These are phyloP conservation scores for Cicer yamashitae DNA, from an alignment of 306 rosid species.

Conservation along the genomic window DNA sequence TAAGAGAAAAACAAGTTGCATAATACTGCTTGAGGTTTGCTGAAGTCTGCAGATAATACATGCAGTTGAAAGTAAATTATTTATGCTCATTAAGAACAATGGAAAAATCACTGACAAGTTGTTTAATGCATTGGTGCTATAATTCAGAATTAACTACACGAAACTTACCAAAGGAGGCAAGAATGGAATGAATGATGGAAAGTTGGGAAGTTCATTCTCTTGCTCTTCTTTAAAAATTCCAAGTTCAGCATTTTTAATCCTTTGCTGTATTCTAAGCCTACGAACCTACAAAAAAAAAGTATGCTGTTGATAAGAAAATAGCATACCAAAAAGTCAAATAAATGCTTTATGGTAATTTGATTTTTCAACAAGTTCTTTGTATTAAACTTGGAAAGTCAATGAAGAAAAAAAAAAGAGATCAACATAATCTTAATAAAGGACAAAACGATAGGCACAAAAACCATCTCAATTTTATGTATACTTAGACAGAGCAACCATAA, in stretches of 20 bases:
- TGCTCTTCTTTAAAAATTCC: slow-evolving; percentile 67
- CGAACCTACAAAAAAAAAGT: slow-evolving; percentile 72
- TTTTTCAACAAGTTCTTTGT: slow-evolving; percentile 4
- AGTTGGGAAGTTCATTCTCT: slow-evolving; percentile 89
- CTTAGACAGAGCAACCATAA: slow-evolving; percentile 8
- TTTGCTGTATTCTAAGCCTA: slow-evolving; percentile 92
- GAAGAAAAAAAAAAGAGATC: not conserved
- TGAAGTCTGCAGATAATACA: slow-evolving; percentile 72
- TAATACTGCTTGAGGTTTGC: slow-evolving; percentile 88
- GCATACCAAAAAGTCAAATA: not conserved
- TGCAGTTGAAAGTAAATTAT: slow-evolving; percentile 3
- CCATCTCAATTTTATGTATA: slow-evolving; percentile 12
- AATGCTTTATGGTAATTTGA: not conserved
- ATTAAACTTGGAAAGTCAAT: slow-evolving; percentile 10
- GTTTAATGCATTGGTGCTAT: slow-evolving; percentile 24
- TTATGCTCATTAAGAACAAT: slow-evolving; percentile 29
- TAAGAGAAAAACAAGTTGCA: slow-evolving; percentile 84
- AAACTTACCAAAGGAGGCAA: slow-evolving; percentile 93
- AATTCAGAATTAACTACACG: slow-evolving; percentile 21
- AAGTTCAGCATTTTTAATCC: slow-evolving; percentile 80
- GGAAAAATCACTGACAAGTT: not conserved
- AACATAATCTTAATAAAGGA: slow-evolving; percentile 15
- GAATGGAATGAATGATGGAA: slow-evolving; percentile 96
- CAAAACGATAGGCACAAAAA: slow-evolving; percentile 7
- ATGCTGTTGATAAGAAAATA: slow-evolving; percentile 3